Conservation (phyloP, 306 rosid species). For the Amphicarpaea edgeworthii region DNA sequence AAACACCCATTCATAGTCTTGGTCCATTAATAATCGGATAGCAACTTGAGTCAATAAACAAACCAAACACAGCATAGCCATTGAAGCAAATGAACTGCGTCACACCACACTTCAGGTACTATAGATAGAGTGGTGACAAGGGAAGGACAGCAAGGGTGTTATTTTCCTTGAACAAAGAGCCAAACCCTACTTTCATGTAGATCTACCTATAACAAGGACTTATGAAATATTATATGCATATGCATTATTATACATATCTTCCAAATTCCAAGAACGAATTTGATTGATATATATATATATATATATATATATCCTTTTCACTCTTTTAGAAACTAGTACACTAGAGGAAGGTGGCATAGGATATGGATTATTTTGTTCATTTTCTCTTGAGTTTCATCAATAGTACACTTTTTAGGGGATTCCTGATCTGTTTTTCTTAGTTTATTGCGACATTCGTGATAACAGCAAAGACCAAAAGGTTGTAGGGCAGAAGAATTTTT, state of each 20-base stretch:
- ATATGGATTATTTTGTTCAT: constrained; percentile 8
- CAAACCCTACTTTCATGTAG: constrained; percentile 31
- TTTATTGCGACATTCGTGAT: constrained; percentile 15
- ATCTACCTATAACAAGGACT: not conserved
- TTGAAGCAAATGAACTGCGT: not conserved
- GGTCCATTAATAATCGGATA: constrained; percentile 24
- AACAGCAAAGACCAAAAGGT: not conserved
- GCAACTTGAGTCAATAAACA: not conserved
- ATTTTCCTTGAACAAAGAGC: constrained; percentile 20
- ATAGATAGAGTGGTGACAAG: constrained; percentile 31
- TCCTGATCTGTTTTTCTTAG: not conserved
- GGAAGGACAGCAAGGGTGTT: constrained; percentile 19
- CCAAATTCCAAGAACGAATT: constrained; percentile 22
- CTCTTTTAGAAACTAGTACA: constrained; percentile 7
- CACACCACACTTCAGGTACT: not conserved
- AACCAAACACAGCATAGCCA: constrained; percentile 11
- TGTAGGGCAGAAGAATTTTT: too few relatives aligned
- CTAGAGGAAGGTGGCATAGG: constrained; percentile 18
- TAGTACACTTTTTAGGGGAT: not conserved
- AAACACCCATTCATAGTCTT: constrained; percentile 34
- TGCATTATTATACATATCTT: not conserved
- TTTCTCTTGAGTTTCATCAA: constrained; percentile 30
- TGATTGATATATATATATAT: too few relatives aligned
- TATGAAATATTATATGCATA: constrained; percentile 16
- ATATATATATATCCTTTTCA: constrained; percentile 33